Percentiles rank a stretch among this genome's conserved stretches.
Conservation (phyloP, 1,284 basidiomycete species). For the Rhodotorula sp. region DNA sequence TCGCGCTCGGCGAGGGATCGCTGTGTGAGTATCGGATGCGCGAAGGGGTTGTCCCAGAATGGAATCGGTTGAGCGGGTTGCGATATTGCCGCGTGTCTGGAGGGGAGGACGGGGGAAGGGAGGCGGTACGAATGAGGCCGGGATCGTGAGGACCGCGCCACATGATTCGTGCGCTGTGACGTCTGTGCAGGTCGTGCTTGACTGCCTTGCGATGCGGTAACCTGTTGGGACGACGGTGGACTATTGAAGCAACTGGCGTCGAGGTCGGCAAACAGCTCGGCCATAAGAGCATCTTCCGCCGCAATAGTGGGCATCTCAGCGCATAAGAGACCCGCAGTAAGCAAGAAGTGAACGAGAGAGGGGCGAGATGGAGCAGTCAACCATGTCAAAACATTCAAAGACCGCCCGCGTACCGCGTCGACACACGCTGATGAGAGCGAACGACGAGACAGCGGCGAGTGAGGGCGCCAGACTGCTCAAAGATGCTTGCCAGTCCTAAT, state of each 20-base stretch:
- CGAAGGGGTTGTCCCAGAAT: constrained; percentile 40
- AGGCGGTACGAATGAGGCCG: too few relatives aligned
- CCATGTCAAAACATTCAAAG: not conserved
- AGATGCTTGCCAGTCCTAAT: too few relatives aligned
- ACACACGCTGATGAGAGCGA: not conserved
- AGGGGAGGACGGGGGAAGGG: too few relatives aligned
- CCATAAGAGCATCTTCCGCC: constrained; percentile 57
- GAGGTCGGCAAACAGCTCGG: constrained; percentile 54
- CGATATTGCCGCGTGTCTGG: too few relatives aligned
- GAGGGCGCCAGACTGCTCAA: too few relatives aligned
- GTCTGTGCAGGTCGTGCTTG: constrained; percentile 44
- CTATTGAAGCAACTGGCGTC: constrained; percentile 42
- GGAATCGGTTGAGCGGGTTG: constrained; percentile 21
- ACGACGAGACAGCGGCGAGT: not conserved
- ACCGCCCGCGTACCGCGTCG: not conserved
- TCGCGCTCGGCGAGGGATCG: constrained; percentile 1
- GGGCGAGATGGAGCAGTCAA: not conserved
- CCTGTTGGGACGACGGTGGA: constrained; percentile 25
- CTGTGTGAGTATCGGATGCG: constrained; percentile 48
- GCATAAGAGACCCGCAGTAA: not conserved
- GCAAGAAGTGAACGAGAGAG: not conserved
- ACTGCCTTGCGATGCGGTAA: constrained; percentile 47
- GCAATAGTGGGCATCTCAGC: constrained; percentile 4
- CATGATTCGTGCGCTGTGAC: not conserved
- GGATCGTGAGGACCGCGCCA: too few relatives aligned